Evolutionary conservation across 495 filamentous ascomycete genomes (phyloP), one percentile per base, ranked within the genome.

Genomic region (Astrocystis sublimbata): DNA sequence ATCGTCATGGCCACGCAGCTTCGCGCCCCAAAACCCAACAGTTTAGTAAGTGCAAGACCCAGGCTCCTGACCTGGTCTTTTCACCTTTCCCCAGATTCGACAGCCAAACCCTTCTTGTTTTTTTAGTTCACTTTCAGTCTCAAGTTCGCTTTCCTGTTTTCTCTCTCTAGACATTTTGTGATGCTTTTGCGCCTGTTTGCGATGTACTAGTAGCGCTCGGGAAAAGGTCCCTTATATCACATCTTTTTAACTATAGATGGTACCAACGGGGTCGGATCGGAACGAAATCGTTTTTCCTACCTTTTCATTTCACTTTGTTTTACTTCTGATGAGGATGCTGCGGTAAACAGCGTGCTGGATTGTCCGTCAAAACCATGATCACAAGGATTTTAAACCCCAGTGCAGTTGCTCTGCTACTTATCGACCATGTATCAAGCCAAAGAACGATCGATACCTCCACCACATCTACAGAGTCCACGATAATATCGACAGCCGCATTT

Each of bases 281-380:
- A 24, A 12, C 26, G 19, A n/a, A 9, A 17, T 17, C 49, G 30
- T 21, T 19, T 35, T 52, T 35, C 17, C 13, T 6, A 28, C 28
- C 4, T 42, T 19, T 40, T 26, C 23, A 6, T 15, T 33, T 28
- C 17, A 23, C 6, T 21, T 31, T 23, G n/a, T 38, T 24, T 12
- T 28, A 43, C 26, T 41, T 38, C n/a, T 4, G 13, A n/a, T n/a
- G n/a, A 21, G 28, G 33, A 53, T n/a, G 4, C 38, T 56, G 51
- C 50, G 51, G 56, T 62, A 42, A 62, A 41, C 28, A 51, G 33
- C 40, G 40, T 28, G 17, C 35, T 13, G 35, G 28, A 42, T 49
- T n/a, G 50, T 30, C 40, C 51, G 24, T 47, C 35, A n/a, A 10
- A 42, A 62, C 41, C 50, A 61, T 61, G 59, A 24, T 40, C 41